phyloP scores from a whole-genome alignment of 495 filamentous ascomycete genomes.

The Lepraria neglecta region DNA sequence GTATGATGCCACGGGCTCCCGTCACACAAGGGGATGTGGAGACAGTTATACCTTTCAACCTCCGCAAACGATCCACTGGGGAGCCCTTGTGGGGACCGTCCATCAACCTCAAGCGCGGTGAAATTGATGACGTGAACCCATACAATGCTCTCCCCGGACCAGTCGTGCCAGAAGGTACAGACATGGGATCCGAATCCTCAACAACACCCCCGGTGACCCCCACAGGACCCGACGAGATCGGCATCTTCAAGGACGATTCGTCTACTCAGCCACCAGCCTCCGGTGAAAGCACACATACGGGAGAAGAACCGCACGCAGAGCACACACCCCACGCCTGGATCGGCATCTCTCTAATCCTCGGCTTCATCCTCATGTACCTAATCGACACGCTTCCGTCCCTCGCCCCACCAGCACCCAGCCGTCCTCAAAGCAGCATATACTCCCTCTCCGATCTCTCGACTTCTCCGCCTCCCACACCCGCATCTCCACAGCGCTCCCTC shows the following conservation, averaged over 20 bases:
- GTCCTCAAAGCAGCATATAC: conserved; percentile 39
- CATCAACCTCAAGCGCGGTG: conserved; percentile 16
- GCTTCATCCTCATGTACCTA: conserved; percentile 95
- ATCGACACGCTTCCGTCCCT: conserved; percentile 82
- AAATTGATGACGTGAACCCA: conserved; percentile 15
- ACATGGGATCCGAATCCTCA: conserved; percentile 8
- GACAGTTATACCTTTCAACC: not conserved
- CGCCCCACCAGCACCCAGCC: conserved; percentile 45
- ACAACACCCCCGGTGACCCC: conserved; percentile 26
- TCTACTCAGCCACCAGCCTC: conserved; percentile 16
- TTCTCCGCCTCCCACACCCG: conserved; percentile 28
- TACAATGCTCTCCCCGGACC: conserved; percentile 27
- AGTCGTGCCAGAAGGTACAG: conserved; percentile 24
- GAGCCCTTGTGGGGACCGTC: not conserved
- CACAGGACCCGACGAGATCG: conserved; percentile 26
- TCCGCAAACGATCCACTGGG: conserved; percentile 3
- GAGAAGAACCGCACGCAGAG: conserved; percentile 23
- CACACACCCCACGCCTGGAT: conserved; percentile 64
- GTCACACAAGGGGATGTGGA: conserved; percentile 3
- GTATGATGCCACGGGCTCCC: not conserved
- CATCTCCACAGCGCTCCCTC: conserved; percentile 38
- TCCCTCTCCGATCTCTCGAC: conserved; percentile 30
- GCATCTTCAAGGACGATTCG: conserved; percentile 22
- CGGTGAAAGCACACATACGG: conserved; percentile 12
- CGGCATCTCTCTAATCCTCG: conserved; percentile 76